These are phyloP conservation scores for Aspergillus fijiensis DNA, from an alignment of 2,329 filamentous ascomycete species.

Conservation along the genomic window DNA sequence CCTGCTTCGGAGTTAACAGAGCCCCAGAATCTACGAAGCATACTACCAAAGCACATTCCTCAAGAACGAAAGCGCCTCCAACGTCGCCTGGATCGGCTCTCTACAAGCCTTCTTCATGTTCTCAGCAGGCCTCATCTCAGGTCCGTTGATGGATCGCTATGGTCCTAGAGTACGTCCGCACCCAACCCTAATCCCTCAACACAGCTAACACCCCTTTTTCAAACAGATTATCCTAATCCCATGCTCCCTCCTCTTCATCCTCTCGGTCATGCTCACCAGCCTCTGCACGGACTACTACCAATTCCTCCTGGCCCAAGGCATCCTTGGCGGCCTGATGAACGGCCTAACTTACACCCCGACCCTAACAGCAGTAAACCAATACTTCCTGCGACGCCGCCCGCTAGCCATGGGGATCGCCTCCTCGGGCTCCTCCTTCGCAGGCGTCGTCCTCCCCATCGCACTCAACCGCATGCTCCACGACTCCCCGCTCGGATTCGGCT, in stretches of 20 bases:
- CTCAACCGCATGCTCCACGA: slow-evolving; percentile 51
- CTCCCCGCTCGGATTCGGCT: slow-evolving; percentile 49
- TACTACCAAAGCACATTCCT: slow-evolving; percentile 48
- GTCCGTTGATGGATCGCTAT: slow-evolving; percentile 24
- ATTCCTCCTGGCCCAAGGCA: slow-evolving; percentile 42
- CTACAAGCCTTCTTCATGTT: slow-evolving; percentile 33
- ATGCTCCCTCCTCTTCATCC: slow-evolving; percentile 38
- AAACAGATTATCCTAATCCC: slow-evolving; percentile 15
- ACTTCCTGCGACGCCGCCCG: slow-evolving; percentile 51
- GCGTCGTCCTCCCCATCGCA: slow-evolving; percentile 52
- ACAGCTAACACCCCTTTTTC: neutral
- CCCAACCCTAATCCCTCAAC: neutral
- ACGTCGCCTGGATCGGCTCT: slow-evolving; percentile 49
- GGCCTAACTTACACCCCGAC: slow-evolving; percentile 48
- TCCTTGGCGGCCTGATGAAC: slow-evolving; percentile 26
- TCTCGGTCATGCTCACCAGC: slow-evolving; percentile 63
- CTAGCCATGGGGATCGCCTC: slow-evolving; percentile 50
- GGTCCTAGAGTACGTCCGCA: slow-evolving; percentile 14
- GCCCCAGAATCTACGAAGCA: slow-evolving; percentile 41
- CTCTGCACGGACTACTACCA: slow-evolving; percentile 58
- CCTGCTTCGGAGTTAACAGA: neutral
- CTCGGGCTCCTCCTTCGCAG: slow-evolving; percentile 53
- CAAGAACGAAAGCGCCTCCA: slow-evolving; percentile 36
- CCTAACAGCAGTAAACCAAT: slow-evolving; percentile 48
- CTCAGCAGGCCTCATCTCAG: slow-evolving; percentile 18